Conservation (phyloP, 768 basidiomycete species). For the Lentinula raphanica region DNA sequence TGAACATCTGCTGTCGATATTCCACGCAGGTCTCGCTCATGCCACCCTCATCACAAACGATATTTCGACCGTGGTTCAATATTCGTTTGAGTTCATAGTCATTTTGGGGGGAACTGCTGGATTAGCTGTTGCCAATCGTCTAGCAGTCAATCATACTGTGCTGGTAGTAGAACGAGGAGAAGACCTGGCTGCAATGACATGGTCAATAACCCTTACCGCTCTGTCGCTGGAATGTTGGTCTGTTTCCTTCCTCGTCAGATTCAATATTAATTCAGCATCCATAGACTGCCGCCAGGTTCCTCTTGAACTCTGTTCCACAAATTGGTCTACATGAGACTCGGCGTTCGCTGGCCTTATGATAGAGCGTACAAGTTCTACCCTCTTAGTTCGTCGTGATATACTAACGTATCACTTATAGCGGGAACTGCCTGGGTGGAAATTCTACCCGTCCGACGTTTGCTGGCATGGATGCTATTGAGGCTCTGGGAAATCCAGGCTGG, state of each 20-base stretch:
- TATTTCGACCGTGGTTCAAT: neutral
- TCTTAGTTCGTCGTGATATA: too few species aligned
- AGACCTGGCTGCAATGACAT: constrained; percentile 14
- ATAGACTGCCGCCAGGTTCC: too few species aligned
- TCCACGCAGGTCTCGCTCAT: neutral
- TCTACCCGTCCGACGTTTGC: constrained; percentile 16
- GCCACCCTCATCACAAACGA: constrained; percentile 14
- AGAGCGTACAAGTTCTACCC: constrained; percentile 9
- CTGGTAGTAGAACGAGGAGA: constrained; percentile 24
- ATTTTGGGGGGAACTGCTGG: constrained; percentile 16
- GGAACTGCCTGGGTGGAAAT: constrained; percentile 20
- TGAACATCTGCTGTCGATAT: neutral
- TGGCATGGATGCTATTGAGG: constrained; percentile 12
- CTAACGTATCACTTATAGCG: neutral
- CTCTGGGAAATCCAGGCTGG: constrained; percentile 21
- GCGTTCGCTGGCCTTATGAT: neutral
- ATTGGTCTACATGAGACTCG: too few species aligned
- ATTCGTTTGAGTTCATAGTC: constrained; percentile 13
- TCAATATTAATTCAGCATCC: too few species aligned
- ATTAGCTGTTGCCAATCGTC: constrained; percentile 19
- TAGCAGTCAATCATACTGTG: constrained; percentile 17
- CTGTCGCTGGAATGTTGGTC: too few species aligned
- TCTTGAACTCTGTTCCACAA: too few species aligned
- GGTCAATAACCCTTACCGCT: constrained; percentile 7
- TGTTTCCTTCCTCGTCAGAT: too few species aligned